Base-by-base conservation (phyloP, 1,139 yeast genomes). In the Nakaseomyces sp. region DNA sequence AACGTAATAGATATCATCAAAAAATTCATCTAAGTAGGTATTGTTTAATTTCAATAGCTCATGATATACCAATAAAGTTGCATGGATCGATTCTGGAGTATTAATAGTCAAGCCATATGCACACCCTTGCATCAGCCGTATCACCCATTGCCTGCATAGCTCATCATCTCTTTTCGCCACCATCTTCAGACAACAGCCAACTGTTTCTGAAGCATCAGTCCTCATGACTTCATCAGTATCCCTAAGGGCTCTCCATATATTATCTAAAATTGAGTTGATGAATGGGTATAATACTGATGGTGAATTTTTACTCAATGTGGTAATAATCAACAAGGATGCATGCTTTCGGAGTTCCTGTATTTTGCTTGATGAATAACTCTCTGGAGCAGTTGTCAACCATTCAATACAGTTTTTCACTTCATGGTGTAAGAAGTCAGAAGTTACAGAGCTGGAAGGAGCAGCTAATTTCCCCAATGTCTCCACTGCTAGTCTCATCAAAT, bases 391-490 rank as follows among this genome's bases (percentile, higher is more conserved):
- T 46, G 84, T 89, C 29, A 91, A 73, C 94, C 96, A 84, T 63
- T 91, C 98, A 43, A 89, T 72, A 38, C 96, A 88, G 46, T 87
- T 72, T 57, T 84, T 85, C 10, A 93, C 91, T 61, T 91, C 96
- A 55, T 79, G 84, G 51, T 89, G 96, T 25, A 91, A 96, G 62
- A 91, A 82, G 45, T 88, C 96, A 0, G 94, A 88, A 0, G 96
- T 86, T 44, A 88, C 67, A 1, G 93, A 78, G 1, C 95, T 93
- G 19, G 95, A 95, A 0, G 95, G 89, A 1, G 81, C 77, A 0
- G 97, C 95, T 51, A 91, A 68, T 54, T 82, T 83, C 5, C 97
- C 97, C 54, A 91, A 70, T 0, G 96, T 85, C 44, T 73, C 74
- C 1, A 95, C 87, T 2, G 97, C 96, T 26, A 83, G 76, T 50